phyloP scores from a whole-genome alignment of 2,329 filamentous ascomycete species.

The Pseudogymnoascus sp. region DNA sequence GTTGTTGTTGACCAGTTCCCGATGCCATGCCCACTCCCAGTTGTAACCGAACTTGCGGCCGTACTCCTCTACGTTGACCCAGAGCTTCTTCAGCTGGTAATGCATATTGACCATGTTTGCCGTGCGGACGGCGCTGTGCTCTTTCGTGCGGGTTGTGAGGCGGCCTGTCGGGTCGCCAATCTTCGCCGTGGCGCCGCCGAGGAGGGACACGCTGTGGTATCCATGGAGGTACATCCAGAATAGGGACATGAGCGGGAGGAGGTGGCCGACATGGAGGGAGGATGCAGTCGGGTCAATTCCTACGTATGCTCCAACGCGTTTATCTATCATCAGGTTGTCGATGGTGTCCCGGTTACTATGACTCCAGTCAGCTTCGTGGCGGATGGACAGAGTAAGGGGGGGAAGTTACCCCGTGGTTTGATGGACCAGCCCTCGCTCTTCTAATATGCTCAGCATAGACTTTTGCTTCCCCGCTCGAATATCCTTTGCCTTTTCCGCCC shows the following conservation, averaged over 20 bases:
- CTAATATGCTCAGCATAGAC: constrained; percentile 55
- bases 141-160: constrained; percentile 49
- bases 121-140: constrained; percentile 44
- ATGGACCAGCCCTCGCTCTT: constrained; percentile 67
- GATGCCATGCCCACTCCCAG: constrained; percentile 58
- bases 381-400: not conserved
- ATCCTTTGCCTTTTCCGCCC: constrained; percentile 39
- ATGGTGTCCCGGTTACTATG: constrained; percentile 40
- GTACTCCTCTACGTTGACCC: constrained; percentile 62
- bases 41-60: constrained; percentile 58
- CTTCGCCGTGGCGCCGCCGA: constrained; percentile 68
- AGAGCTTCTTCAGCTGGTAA: constrained; percentile 63
- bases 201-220: constrained; percentile 56
- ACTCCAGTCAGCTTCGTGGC: constrained; percentile 12
- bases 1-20: constrained; percentile 70
- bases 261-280: constrained; percentile 72
- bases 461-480: constrained; percentile 43
- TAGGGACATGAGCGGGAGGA: constrained; percentile 73
- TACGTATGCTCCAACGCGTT: constrained; percentile 66
- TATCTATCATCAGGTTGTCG: constrained; percentile 53
- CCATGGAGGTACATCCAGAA: constrained; percentile 80
- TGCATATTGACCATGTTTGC: constrained; percentile 62
- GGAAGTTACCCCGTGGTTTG: constrained; percentile 60
- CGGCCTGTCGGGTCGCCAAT: constrained; percentile 74
- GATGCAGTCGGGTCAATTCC: constrained; percentile 75